These are phyloP conservation scores for Boletus coccyginus DNA, from an alignment of 768 basidiomycete species.

Conservation along the genomic window DNA sequence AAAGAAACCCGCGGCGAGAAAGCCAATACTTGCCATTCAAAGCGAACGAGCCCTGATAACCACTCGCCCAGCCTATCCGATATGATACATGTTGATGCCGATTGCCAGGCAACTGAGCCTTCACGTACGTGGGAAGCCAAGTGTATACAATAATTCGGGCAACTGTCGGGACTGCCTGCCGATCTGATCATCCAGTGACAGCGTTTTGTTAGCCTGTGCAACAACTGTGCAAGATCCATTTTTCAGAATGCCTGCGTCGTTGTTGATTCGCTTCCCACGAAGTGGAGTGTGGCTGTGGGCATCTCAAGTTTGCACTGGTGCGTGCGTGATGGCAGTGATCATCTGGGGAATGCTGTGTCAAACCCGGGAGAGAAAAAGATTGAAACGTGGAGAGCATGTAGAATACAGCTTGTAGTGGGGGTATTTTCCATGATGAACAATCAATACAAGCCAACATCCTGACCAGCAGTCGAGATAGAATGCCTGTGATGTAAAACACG, in stretches of 20 bases:
- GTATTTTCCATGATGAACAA: conserved; percentile 18
- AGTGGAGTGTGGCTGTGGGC: conserved; percentile 19
- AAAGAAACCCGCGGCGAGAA: background rate
- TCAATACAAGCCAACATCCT: conserved; percentile 17
- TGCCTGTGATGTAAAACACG: conserved; percentile 9
- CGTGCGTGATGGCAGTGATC: background rate
- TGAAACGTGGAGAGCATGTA: conserved; percentile 9
- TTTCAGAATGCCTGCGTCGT: background rate
- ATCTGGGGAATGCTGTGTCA: conserved; percentile 1
- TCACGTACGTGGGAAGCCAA: conserved; percentile 17
- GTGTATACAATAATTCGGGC: background rate
- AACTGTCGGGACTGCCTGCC: background rate
- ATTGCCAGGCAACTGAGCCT: conserved; percentile 24
- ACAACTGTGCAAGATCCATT: background rate
- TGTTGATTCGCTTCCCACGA: conserved; percentile 15
- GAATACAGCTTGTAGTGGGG: conserved; percentile 23
- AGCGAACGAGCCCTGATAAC: conserved; percentile 1
- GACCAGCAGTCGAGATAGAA: conserved; percentile 18
- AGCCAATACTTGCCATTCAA: conserved; percentile 1
- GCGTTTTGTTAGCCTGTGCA: conserved; percentile 8
- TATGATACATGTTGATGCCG: conserved; percentile 14
- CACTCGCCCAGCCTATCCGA: conserved; percentile 1
- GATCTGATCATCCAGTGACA: conserved; percentile 10
- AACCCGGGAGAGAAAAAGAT: background rate
- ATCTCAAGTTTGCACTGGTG: conserved; percentile 1